Conservation (phyloP, 768 basidiomycete species). For the Rubroboletus satanas region DNA sequence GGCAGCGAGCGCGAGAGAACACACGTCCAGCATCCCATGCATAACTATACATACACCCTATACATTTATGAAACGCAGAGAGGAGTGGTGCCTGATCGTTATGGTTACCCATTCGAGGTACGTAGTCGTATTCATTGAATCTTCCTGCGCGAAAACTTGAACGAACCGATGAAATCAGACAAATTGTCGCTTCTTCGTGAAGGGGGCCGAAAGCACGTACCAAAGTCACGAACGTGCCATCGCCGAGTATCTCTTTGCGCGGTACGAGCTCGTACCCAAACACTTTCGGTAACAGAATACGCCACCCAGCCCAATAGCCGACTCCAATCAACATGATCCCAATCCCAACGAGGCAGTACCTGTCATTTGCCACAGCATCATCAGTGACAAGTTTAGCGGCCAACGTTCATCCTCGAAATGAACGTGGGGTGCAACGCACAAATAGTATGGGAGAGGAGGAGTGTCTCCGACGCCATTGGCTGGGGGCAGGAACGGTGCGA, state of each 20-base stretch:
- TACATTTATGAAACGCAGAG: too few relatives aligned
- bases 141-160: constrained; percentile 10
- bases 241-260: constrained; percentile 43
- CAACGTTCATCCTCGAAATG: background rate
- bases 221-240: constrained; percentile 52
- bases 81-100: too few relatives aligned
- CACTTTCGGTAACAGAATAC: constrained; percentile 44
- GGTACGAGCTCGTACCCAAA: constrained; percentile 48
- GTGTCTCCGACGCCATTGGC: constrained; percentile 55
- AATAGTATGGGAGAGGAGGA: constrained; percentile 56
- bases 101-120: too few relatives aligned
- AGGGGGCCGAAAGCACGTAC: constrained; percentile 30
- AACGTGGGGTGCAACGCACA: constrained; percentile 37
- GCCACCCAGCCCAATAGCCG: constrained; percentile 54
- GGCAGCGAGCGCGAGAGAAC: too few relatives aligned
- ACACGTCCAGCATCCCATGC: too few relatives aligned
- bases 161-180: background rate
- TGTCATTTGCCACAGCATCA: constrained; percentile 9
- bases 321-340: constrained; percentile 44
- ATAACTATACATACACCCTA: too few relatives aligned
- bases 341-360: constrained; percentile 54
- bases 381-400: background rate
- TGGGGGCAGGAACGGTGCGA: constrained; percentile 55
- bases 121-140: background rate
- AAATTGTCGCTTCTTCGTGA: too few relatives aligned